These are phyloP conservation scores for Amanita jacksonii DNA, from an alignment of 768 basidiomycete genomes.

Conservation along the genomic window DNA sequence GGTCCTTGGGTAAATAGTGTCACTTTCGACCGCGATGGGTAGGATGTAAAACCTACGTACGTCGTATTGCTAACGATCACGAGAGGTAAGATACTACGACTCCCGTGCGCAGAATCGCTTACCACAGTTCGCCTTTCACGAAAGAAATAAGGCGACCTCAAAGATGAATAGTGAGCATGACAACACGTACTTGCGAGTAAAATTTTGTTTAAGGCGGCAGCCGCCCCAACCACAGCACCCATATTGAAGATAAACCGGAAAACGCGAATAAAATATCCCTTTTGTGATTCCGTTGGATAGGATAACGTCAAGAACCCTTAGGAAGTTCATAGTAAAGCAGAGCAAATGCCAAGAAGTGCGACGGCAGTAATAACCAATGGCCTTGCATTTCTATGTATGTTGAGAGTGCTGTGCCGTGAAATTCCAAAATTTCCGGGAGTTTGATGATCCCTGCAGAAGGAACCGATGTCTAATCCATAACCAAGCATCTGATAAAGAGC, in stretches of 20 bases:
- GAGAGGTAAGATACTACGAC: neutral
- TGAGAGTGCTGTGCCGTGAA: slow-evolving; percentile 60
- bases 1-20: too few relatives aligned
- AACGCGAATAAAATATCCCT: slow-evolving; percentile 66
- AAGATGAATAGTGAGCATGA: neutral
- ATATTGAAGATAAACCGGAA: slow-evolving; percentile 85
- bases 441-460: slow-evolving; percentile 43
- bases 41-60: slow-evolving; percentile 40
- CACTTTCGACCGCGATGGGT: neutral
- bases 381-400: slow-evolving; percentile 53
- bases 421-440: too few relatives aligned
- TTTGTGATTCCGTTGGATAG: slow-evolving; percentile 73
- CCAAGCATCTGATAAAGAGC: slow-evolving; percentile 61
- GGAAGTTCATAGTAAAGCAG: slow-evolving; percentile 67
- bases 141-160: neutral
- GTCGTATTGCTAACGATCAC: slow-evolving; percentile 56
- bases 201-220: slow-evolving; percentile 68
- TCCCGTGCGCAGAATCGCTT: neutral
- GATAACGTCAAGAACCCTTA: slow-evolving; percentile 78
- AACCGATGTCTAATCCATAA: slow-evolving; percentile 68
- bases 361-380: slow-evolving; percentile 68
- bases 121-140: slow-evolving; percentile 1
- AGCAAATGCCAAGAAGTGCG: slow-evolving; percentile 71
- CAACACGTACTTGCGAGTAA: slow-evolving; percentile 31
- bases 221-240: slow-evolving; percentile 69